phyloP scores from a whole-genome alignment of 805 yeast genomes.

The Wickerhamomyces chaumierensis region DNA sequence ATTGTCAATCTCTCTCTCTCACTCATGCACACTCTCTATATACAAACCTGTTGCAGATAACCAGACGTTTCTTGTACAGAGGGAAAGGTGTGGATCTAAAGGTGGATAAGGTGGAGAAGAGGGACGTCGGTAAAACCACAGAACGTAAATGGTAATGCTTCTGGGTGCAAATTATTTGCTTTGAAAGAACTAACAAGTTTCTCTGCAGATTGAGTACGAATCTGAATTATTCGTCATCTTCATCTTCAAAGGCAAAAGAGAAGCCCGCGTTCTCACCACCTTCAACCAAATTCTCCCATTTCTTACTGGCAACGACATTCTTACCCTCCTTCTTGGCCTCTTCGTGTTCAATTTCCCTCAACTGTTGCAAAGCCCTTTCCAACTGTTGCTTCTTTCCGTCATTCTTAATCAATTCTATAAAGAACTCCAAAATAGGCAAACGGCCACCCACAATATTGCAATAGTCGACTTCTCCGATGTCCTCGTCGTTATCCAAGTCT shows the following conservation, averaged over 20 bases:
- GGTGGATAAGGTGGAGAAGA: too few relatives aligned
- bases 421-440: constrained; percentile 54
- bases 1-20: too few relatives aligned
- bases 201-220: too few relatives aligned
- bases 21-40: too few relatives aligned
- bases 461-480: constrained; percentile 41
- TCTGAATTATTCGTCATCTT: constrained; percentile 9
- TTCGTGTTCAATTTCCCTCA: constrained; percentile 24
- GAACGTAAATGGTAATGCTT: too few relatives aligned
- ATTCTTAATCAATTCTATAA: constrained; percentile 35
- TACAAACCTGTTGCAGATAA: too few relatives aligned
- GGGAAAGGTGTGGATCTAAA: too few relatives aligned
- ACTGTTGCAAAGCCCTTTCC: constrained; percentile 21
- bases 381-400: constrained; percentile 25
- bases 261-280: constrained; percentile 1
- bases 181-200: too few relatives aligned
- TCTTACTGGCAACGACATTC: constrained; percentile 29
- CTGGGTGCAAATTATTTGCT: too few relatives aligned
- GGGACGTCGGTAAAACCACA: too few relatives aligned
- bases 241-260: constrained; percentile 17
- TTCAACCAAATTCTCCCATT: constrained; percentile 37
- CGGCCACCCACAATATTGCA: constrained; percentile 23
- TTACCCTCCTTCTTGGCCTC: constrained; percentile 13
- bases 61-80: too few relatives aligned
- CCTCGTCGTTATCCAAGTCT: constrained; percentile 33